These are phyloP conservation scores for Mucor piriformis DNA, from an alignment of 371 early-diverging fungal genomes.

Conservation along the genomic window DNA sequence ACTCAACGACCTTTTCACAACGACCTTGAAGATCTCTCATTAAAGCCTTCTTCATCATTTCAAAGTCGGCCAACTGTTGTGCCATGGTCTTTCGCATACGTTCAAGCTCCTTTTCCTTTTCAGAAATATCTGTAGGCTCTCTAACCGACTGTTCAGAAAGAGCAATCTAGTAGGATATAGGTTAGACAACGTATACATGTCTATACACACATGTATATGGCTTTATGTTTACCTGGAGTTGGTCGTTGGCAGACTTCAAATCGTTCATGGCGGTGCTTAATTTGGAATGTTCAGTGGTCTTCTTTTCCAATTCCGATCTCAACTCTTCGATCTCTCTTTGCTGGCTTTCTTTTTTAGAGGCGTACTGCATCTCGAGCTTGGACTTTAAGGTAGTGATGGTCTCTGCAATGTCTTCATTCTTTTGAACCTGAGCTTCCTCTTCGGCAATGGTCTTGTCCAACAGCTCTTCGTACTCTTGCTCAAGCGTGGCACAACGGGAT, in stretches of 20 bases:
- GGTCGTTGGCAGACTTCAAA: conserved; percentile 68
- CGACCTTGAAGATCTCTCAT: conserved; percentile 94
- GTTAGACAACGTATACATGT: not conserved
- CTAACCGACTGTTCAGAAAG: conserved; percentile 32
- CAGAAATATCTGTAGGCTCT: conserved; percentile 33
- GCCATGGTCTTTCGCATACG: conserved; percentile 86
- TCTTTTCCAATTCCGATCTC: conserved; percentile 64
- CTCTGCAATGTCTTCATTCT: conserved; percentile 65
- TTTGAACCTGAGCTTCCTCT: conserved; percentile 73
- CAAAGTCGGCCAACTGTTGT: conserved; percentile 91
- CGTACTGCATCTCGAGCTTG: conserved; percentile 85
- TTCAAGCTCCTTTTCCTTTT: conserved; percentile 86
- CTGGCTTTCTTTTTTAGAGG: conserved; percentile 71
- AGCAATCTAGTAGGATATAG: conserved; percentile 31
- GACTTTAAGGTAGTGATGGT: conserved; percentile 77
- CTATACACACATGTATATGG: too few species aligned
- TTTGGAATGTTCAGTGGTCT: conserved; percentile 71
- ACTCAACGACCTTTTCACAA: conserved; percentile 93
- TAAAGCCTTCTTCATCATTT: conserved; percentile 93
- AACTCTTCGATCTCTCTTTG: conserved; percentile 80
- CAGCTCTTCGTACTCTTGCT: conserved; percentile 89
- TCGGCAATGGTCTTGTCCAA: conserved; percentile 91
- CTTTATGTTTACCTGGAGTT: conserved; percentile 57
- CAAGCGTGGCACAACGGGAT: conserved; percentile 68
- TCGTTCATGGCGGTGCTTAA: conserved; percentile 62